A percentile compares a stretch with the other conserved stretches of the same genome.
phyloP scores from a whole-genome alignment of 345 rosid species.

The Brassica nigra region DNA sequence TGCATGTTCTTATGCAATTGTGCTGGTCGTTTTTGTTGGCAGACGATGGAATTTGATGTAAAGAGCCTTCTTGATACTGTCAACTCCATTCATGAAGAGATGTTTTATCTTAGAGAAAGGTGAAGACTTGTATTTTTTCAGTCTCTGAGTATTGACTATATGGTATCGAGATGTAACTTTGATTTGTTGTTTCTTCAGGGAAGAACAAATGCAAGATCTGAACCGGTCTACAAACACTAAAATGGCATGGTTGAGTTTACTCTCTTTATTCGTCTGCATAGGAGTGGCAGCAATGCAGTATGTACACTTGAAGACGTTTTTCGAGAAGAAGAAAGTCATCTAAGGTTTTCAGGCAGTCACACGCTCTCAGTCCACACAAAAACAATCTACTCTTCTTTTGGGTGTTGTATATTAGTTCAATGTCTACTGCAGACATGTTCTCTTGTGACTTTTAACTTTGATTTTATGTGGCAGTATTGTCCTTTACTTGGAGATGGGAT shows the following conservation, averaged over 20 bases:
- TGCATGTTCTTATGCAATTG: not conserved
- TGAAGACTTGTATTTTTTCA: not conserved
- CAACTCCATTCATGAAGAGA: conserved; percentile 41
- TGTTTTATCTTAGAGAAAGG: conserved; percentile 48
- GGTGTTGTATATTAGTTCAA: conserved; percentile 36
- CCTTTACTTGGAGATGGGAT: not conserved
- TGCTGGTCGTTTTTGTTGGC: conserved; percentile 15
- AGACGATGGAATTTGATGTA: conserved; percentile 39
- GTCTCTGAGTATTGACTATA: not conserved
- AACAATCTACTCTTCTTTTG: conserved; percentile 10
- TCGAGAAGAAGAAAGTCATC: conserved; percentile 92
- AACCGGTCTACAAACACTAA: conserved; percentile 66
- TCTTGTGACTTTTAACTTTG: conserved; percentile 4
- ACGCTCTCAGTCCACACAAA: not conserved
- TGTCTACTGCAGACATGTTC: conserved; percentile 8
- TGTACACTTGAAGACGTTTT: conserved; percentile 91
- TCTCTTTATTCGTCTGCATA: conserved; percentile 72
- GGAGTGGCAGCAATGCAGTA: conserved; percentile 87
- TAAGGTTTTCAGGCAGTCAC: conserved; percentile 31
- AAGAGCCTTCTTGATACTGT: conserved; percentile 42
- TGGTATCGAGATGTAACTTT: not conserved
- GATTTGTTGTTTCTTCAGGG: conserved; percentile 54
- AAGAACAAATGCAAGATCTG: conserved; percentile 89
- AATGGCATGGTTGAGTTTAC: conserved; percentile 80
- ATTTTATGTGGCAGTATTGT: not conserved